phyloP scores from a whole-genome alignment of 768 basidiomycete genomes.

The Suillus luteus region DNA sequence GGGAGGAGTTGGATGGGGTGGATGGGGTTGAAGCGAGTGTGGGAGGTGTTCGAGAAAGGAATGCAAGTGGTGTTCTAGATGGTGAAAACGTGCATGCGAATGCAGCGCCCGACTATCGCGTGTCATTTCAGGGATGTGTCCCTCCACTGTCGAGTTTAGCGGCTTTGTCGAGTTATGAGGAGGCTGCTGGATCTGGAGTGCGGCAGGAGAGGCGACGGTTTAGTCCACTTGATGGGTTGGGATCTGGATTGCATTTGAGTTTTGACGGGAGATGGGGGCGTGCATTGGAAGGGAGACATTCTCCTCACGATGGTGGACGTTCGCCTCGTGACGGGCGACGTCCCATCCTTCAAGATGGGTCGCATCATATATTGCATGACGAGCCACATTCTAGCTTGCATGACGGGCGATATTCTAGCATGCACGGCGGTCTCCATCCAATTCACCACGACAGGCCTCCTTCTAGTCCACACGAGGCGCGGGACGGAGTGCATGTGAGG shows the following conservation, averaged over 20 bases:
- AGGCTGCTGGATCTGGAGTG: conserved; percentile 40
- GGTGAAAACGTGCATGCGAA: background rate
- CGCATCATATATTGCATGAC: background rate
- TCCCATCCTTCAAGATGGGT: background rate
- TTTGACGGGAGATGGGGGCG: background rate
- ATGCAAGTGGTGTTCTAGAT: background rate
- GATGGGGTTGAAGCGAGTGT: background rate
- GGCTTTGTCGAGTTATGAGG: conserved; percentile 88
- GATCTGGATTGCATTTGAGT: background rate
- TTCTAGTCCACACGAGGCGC: background rate
- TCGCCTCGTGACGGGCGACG: background rate
- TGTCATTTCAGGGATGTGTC: no score
- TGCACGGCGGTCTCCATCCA: background rate
- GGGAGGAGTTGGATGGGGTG: background rate
- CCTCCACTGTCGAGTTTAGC: conserved; percentile 68
- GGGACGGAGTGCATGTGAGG: background rate
- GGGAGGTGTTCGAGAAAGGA: background rate
- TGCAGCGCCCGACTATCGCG: no score
- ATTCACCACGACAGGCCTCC: background rate
- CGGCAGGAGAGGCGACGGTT: background rate
- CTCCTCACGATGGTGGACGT: background rate
- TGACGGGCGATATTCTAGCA: background rate
- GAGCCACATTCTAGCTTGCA: background rate
- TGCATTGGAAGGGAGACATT: background rate
- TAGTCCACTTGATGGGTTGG: background rate